Evolutionary conservation across 1,284 basidiomycete species (phyloP).

Genomic region (Irpex sp.): DNA sequence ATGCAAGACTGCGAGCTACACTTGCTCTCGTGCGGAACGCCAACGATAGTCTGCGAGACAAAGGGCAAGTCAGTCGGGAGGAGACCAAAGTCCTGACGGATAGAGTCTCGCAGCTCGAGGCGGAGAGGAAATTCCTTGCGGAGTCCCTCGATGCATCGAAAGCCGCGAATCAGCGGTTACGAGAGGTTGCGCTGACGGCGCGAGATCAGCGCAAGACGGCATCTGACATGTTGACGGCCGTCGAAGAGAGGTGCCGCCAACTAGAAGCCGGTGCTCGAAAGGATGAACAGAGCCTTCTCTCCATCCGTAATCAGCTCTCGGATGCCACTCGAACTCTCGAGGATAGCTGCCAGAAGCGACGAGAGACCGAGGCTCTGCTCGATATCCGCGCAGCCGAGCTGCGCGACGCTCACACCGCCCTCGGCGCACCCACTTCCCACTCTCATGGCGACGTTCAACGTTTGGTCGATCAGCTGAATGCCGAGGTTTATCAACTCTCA

Average conservation of each 20-base stretch:
- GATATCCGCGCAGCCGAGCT: slow-evolving; percentile 19
- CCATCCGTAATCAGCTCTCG: background rate
- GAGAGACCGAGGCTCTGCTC: slow-evolving; percentile 11
- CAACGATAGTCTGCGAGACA: too few species aligned
- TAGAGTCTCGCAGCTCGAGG: too few species aligned
- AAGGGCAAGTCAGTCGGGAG: too few species aligned
- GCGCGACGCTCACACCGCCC: slow-evolving; percentile 19
- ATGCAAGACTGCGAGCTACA: too few species aligned
- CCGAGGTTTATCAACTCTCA: slow-evolving; percentile 19
- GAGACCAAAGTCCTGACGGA: too few species aligned
- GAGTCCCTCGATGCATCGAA: slow-evolving; percentile 44
- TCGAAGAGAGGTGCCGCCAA: background rate
- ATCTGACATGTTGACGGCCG: too few species aligned
- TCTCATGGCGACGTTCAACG: slow-evolving; percentile 21
- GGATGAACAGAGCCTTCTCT: background rate
- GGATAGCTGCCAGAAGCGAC: background rate
- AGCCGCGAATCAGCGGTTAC: slow-evolving; percentile 26
- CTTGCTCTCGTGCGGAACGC: too few species aligned
- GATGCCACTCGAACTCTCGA: background rate
- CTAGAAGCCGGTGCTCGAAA: background rate
- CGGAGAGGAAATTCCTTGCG: slow-evolving; percentile 21
- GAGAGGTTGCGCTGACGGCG: slow-evolving; percentile 39
- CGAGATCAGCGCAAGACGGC: too few species aligned
- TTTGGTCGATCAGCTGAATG: slow-evolving; percentile 18
- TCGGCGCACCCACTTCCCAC: slow-evolving; percentile 17